Evolutionary conservation across 2,329 filamentous ascomycete genomes (phyloP).

Genomic region (Rhynchosporium agropyri): DNA sequence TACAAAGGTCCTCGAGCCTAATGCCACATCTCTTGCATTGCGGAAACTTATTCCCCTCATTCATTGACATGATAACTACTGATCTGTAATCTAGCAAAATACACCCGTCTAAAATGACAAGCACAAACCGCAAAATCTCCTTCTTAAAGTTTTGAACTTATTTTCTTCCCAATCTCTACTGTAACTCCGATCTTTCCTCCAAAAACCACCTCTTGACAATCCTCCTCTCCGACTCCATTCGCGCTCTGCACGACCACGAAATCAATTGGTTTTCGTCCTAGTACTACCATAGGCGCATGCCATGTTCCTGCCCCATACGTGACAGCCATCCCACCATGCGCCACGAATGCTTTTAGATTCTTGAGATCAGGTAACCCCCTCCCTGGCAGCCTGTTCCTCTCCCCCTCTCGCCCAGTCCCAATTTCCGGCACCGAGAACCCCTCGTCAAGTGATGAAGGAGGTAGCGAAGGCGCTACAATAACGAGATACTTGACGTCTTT

Average conservation of each 20-base stretch:
- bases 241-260: constrained; percentile 90
- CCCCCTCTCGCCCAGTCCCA: neutral
- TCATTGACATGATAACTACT: too few relatives aligned
- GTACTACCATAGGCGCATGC: constrained; percentile 93
- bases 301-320: constrained; percentile 91
- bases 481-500: constrained; percentile 70
- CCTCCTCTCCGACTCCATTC: constrained; percentile 79
- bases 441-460: constrained; percentile 46
- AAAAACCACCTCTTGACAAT: constrained; percentile 76
- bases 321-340: constrained; percentile 76
- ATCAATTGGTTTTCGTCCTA: constrained; percentile 72
- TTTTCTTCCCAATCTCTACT: neutral
- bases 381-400: constrained; percentile 28
- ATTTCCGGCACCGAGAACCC: constrained; percentile 45
- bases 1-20: too few relatives aligned
- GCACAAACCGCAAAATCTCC: too few relatives aligned
- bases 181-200: constrained; percentile 6
- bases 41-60: too few relatives aligned
- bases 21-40: too few relatives aligned
- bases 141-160: neutral
- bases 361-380: constrained; percentile 67
- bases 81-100: too few relatives aligned
- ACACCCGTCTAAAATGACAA: too few relatives aligned
- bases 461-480: constrained; percentile 80
- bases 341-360: constrained; percentile 76